phyloP scores from a whole-genome alignment of 805 yeast genomes.

The Starmerella powellii region DNA sequence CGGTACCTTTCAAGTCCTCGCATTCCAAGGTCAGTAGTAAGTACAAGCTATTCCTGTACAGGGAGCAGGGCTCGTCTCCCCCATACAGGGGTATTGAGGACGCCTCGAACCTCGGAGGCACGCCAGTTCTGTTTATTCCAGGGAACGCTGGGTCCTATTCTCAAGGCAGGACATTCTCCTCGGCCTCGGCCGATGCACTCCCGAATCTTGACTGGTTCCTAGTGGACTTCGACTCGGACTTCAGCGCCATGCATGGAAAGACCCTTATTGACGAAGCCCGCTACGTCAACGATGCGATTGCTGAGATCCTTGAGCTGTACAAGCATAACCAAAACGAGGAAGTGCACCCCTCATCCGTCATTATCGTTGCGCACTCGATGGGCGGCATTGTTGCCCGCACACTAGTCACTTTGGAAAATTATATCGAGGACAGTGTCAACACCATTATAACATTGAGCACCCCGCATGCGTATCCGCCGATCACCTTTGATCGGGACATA shows the following conservation, averaged over 20 bases:
- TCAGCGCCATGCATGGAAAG: slow-evolving; percentile 91
- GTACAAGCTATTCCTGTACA: slow-evolving; percentile 70
- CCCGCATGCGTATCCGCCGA: slow-evolving; percentile 87
- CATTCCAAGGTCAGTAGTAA: slow-evolving; percentile 13
- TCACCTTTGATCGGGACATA: slow-evolving; percentile 84
- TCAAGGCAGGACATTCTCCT: slow-evolving; percentile 86
- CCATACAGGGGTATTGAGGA: slow-evolving; percentile 12
- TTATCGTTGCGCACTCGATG: slow-evolving; percentile 87
- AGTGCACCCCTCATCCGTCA: slow-evolving; percentile 50
- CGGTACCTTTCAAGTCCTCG: slow-evolving; percentile 13
- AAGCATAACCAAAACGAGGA: slow-evolving; percentile 25
- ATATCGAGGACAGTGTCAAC: slow-evolving; percentile 57
- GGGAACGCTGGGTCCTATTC: slow-evolving; percentile 94
- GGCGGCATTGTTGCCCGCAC: slow-evolving; percentile 92
- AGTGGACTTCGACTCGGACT: slow-evolving; percentile 90
- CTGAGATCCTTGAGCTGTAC: slow-evolving; percentile 62
- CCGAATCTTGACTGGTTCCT: slow-evolving; percentile 68
- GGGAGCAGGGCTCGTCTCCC: slow-evolving; percentile 52
- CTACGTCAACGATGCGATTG: slow-evolving; percentile 76
- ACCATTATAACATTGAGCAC: slow-evolving; percentile 77
- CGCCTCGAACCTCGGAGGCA: slow-evolving; percentile 44
- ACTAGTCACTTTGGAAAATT: slow-evolving; percentile 69
- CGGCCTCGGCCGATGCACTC: slow-evolving; percentile 48
- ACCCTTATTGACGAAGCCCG: slow-evolving; percentile 90
- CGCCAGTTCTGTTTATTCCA: slow-evolving; percentile 87